A percentile compares a stretch with the other conserved stretches of the same genome.
Conservation (phyloP, 495 filamentous ascomycete genomes). For the Aspergillus panamensis region DNA sequence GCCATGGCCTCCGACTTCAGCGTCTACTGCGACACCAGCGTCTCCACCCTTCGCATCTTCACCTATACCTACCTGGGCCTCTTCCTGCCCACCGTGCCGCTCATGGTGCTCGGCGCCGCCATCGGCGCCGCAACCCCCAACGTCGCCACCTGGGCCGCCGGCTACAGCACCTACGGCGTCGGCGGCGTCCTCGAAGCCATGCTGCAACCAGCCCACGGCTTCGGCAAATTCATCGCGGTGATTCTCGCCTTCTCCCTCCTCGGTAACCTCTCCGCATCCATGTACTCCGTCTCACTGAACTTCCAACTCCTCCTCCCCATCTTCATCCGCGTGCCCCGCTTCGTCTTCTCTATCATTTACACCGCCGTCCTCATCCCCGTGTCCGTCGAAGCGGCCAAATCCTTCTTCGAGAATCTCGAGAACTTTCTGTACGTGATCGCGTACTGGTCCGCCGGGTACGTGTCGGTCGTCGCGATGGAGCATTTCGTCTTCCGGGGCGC, state of each 20-base stretch:
- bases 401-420: constrained; percentile 50
- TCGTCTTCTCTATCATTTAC: constrained; percentile 48
- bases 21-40: constrained; percentile 14
- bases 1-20: constrained; percentile 16
- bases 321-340: constrained; percentile 47
- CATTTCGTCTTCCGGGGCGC: constrained; percentile 43
- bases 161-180: constrained; percentile 43
- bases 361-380: constrained; percentile 52
- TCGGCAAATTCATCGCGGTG: constrained; percentile 55
- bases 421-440: constrained; percentile 54
- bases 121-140: constrained; percentile 42
- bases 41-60: constrained; percentile 16
- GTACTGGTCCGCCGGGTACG: constrained; percentile 54
- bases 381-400: constrained; percentile 45
- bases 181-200: constrained; percentile 55
- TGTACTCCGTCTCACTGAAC: constrained; percentile 51
- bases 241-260: constrained; percentile 50
- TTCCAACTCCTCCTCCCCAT: constrained; percentile 52
- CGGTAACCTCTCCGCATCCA: constrained; percentile 45
- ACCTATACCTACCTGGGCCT: constrained; percentile 39
- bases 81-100: constrained; percentile 42
- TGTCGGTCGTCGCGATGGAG: constrained; percentile 47
- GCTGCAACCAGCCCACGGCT: constrained; percentile 48
- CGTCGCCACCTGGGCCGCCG: constrained; percentile 39
- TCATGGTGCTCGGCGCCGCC: constrained; percentile 54